Evolutionary conservation across 176 grass and related monocot species (phyloP), one percentile per base, ranked within the genome.

Genomic region (Oropetium thomaeum): DNA sequence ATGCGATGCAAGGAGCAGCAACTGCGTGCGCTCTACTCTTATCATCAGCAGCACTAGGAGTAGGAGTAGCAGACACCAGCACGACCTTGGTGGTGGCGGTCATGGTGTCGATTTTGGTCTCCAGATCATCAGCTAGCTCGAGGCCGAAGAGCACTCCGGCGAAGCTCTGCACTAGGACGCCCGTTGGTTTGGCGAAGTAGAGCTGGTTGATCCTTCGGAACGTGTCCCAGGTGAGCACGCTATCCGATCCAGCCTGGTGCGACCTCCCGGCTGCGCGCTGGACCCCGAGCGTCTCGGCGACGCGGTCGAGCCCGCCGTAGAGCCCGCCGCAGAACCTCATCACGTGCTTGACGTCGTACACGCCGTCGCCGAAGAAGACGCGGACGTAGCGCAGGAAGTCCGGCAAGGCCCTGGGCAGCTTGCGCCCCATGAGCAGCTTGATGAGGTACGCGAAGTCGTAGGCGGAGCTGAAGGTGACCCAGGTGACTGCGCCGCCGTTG

Each of bases 361-460:
- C 82, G 11, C 63, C 0, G 6, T 58, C 32, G 1, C 93, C 93
- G 54, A 97, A 97, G 82, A 86, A 97, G 45, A 97, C 79, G 58
- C 82, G 60, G 0, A 97, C 87, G 59, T 52, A 65, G 0, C 34
- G 33, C 0, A 77, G 28, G 58, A 97, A 97, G 22, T 93, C 87
- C 0, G 35, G 25, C 53, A 92, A 69, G 1, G 73, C 53, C 1
- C 5, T n/a, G 0, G 93, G 93, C 9, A 97, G 65, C 38, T 72
- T 78, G 3, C 84, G 78, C 0, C 87, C 70, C 15, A 89, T 70
- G 2, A 97, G 82, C 9, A 80, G 58, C 71, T 93, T 93, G 49
- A 97, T 22, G 26, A 97, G 83, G 87, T 97, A 97, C 0, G 68
- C 90, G 55, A 97, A 88, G 81, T 97, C 90, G 79, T 97, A 97